Conservation (phyloP, 2,329 filamentous ascomycete species). For the Cercospora zeina region DNA sequence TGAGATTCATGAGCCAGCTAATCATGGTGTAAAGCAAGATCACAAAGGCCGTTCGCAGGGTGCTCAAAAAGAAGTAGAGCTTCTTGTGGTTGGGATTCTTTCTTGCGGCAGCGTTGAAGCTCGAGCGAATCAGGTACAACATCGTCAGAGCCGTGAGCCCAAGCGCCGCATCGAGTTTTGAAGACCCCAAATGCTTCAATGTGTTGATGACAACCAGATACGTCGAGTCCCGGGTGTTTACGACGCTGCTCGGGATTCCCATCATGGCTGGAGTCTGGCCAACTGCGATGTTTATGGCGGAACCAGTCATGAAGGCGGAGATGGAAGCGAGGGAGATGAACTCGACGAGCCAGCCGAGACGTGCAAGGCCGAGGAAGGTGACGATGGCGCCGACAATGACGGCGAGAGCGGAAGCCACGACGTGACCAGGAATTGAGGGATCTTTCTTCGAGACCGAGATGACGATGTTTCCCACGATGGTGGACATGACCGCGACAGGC, state of each 20-base stretch:
- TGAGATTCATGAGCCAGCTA: constrained; percentile 78
- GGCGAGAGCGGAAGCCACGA: constrained; percentile 75
- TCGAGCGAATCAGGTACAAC: constrained; percentile 72
- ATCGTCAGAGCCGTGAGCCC: constrained; percentile 77
- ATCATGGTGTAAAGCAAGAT: constrained; percentile 91
- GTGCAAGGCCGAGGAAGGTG: constrained; percentile 72
- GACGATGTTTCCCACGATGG: constrained; percentile 81
- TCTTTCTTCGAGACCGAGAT: constrained; percentile 58
- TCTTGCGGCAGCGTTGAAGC: constrained; percentile 66
- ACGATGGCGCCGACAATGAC: constrained; percentile 78
- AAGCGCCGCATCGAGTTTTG: constrained; percentile 78
- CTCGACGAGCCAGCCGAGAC: constrained; percentile 87
- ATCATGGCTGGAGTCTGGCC: constrained; percentile 82
- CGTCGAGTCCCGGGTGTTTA: constrained; percentile 74
- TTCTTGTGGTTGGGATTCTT: constrained; percentile 69
- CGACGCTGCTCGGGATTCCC: constrained; percentile 64
- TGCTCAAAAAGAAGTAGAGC: constrained; percentile 85
- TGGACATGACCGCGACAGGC: constrained; percentile 95
- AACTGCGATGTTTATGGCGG: constrained; percentile 80
- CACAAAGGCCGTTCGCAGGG: constrained; percentile 84
- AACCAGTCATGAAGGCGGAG: constrained; percentile 95
- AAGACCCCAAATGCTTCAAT: constrained; percentile 66
- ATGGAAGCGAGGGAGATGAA: constrained; percentile 88
- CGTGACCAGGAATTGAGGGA: constrained; percentile 61
- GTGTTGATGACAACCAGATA: constrained; percentile 83